Percentiles rank a stretch among this genome's conserved stretches.
These are phyloP conservation scores for Solanum sparsipilum DNA, from an alignment of 257 asterid species.

Conservation along the genomic window DNA sequence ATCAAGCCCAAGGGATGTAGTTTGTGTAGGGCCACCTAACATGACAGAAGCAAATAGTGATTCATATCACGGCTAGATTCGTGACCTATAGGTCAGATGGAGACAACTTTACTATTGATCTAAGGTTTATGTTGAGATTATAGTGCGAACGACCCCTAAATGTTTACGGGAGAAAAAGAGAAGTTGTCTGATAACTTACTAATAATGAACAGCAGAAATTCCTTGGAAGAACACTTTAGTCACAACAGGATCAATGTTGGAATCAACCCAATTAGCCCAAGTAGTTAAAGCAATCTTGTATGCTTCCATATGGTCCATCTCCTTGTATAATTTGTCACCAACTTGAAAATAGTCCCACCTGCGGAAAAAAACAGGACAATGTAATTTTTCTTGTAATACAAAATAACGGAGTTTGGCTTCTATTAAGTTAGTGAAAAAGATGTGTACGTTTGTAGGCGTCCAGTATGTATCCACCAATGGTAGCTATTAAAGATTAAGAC, in stretches of 20 bases:
- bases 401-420: not conserved
- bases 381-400: not conserved
- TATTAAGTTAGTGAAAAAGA: not conserved
- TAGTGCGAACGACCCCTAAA: not conserved
- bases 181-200: slow-evolving; percentile 22
- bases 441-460: slow-evolving; percentile 27
- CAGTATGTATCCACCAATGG: slow-evolving; percentile 86
- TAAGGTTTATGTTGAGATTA: not conserved
- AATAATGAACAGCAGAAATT: slow-evolving; percentile 46
- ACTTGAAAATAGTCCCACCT: not conserved
- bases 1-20: not conserved
- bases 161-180: not conserved
- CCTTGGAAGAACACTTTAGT: slow-evolving; percentile 63
- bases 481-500: slow-evolving; percentile 56
- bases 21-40: not conserved
- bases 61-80: not conserved
- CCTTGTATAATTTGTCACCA: not conserved
- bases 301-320: slow-evolving; percentile 50
- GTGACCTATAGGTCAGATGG: not conserved
- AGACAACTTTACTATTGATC: not conserved
- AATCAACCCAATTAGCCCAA: slow-evolving; percentile 68
- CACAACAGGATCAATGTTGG: slow-evolving; percentile 36
- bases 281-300: slow-evolving; percentile 49
- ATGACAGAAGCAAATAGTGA: not conserved
- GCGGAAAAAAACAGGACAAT: not conserved